phyloP scores from a whole-genome alignment of 805 yeast genomes.

The Scheffersomyces amazonensis region DNA sequence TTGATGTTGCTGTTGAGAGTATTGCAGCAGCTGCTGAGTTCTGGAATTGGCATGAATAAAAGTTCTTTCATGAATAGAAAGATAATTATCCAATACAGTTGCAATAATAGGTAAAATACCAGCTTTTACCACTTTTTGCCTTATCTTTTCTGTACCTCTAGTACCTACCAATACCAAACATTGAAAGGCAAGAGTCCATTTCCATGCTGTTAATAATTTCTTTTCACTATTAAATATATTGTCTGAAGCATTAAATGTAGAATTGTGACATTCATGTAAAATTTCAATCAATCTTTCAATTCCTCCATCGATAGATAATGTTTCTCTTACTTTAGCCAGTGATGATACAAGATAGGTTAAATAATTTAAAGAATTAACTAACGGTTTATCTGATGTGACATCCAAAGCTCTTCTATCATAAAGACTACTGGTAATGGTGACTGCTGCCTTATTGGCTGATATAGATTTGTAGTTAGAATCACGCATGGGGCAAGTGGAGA shows the following conservation, averaged over 20 bases:
- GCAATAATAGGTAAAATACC: conserved; percentile 90
- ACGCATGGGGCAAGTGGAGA: conserved; percentile 53
- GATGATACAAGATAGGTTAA: conserved; percentile 83
- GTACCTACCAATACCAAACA: conserved; percentile 90
- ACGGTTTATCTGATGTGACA: conserved; percentile 82
- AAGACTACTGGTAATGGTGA: conserved; percentile 80
- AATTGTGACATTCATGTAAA: conserved; percentile 69
- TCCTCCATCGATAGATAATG: conserved; percentile 87
- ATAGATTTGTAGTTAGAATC: conserved; percentile 84
- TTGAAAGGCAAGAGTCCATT: conserved; percentile 94
- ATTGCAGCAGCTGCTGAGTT: conserved; percentile 3
- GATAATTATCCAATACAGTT: conserved; percentile 85
- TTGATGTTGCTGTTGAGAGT: conserved; percentile 5
- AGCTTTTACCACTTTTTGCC: conserved; percentile 85
- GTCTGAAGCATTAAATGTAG: conserved; percentile 25
- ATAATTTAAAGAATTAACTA: conserved; percentile 88
- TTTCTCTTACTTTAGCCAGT: conserved; percentile 86
- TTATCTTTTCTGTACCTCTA: conserved; percentile 82
- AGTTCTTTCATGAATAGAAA: conserved; percentile 42
- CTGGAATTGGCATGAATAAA: conserved; percentile 31
- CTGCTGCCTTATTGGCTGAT: conserved; percentile 83
- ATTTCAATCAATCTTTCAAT: conserved; percentile 84
- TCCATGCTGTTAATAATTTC: conserved; percentile 79
- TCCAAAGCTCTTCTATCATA: conserved; percentile 93
- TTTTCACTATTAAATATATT: conserved; percentile 34